Evolutionary conservation across 306 rosid genomes (phyloP).

Genomic region (Macrotyloma uniflorum): DNA sequence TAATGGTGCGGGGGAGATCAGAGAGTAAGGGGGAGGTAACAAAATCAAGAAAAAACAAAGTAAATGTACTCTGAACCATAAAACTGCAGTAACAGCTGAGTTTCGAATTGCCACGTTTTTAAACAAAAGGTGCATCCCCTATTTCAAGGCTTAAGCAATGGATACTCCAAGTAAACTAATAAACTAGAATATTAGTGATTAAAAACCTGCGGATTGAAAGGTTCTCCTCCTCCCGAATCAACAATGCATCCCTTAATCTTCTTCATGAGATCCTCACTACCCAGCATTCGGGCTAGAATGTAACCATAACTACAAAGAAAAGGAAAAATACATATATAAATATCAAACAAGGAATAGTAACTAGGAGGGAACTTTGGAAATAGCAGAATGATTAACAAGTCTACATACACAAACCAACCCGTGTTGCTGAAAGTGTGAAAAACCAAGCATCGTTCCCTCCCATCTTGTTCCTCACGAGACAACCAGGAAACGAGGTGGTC

Average conservation of each 20-base stretch:
- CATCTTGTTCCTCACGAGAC: conserved; percentile 51
- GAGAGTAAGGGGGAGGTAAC: background rate
- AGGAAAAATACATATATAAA: background rate
- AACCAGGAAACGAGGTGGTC: conserved; percentile 65
- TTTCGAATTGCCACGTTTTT: background rate
- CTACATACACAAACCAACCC: conserved; percentile 90
- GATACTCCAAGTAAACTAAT: background rate
- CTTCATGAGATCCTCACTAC: conserved; percentile 53
- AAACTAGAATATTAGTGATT: background rate
- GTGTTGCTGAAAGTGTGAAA: conserved; percentile 93
- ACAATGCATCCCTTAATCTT: conserved; percentile 80
- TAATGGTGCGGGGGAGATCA: background rate
- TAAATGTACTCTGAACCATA: background rate
- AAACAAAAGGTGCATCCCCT: background rate
- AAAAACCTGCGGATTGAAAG: conserved; percentile 80
- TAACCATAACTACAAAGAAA: conserved; percentile 71
- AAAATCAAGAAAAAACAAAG: background rate
- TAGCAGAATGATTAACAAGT: background rate
- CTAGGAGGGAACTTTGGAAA: background rate
- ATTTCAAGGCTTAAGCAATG: background rate
- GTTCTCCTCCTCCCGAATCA: conserved; percentile 91
- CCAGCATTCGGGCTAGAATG: conserved; percentile 60
- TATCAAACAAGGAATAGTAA: background rate
- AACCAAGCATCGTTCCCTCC: conserved; percentile 68
- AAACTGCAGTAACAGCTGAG: background rate